These are phyloP conservation scores for Boechera divaricarpa DNA, from an alignment of 345 rosid species.

Conservation along the genomic window DNA sequence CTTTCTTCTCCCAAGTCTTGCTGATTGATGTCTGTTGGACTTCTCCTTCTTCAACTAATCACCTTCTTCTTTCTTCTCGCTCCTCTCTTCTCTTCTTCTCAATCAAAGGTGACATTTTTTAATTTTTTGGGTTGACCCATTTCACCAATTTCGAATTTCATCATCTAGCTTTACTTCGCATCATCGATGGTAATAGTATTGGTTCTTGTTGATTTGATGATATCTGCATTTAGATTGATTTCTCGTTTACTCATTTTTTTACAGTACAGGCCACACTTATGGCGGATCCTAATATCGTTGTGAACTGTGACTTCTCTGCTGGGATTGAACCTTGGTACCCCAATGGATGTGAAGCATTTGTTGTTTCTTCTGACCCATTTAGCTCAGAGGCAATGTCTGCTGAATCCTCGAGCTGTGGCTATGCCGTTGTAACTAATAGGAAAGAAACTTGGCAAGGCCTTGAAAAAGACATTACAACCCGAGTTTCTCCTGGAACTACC, in stretches of 20 bases:
- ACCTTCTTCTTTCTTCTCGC: neutral
- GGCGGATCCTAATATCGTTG: conserved; percentile 54
- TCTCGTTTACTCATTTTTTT: neutral
- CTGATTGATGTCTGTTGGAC: conserved; percentile 29
- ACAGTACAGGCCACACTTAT: conserved; percentile 39
- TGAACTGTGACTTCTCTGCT: conserved; percentile 75
- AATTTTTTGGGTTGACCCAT: conserved; percentile 13
- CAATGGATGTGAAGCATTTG: conserved; percentile 73
- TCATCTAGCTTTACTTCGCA: neutral
- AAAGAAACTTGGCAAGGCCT: conserved; percentile 91
- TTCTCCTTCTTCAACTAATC: conserved; percentile 25
- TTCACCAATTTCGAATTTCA: neutral
- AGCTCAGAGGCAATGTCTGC: conserved; percentile 43
- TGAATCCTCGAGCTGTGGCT: conserved; percentile 48
- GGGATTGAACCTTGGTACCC: conserved; percentile 79
- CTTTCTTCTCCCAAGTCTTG: conserved; percentile 18
- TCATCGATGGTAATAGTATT: neutral
- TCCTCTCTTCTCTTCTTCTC: conserved; percentile 6
- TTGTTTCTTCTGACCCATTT: conserved; percentile 58
- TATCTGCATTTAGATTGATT: neutral
- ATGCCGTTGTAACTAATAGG: conserved; percentile 76
- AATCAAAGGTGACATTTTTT: conserved; percentile 37
- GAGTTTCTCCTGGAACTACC: conserved; percentile 59
- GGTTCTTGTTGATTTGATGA: conserved; percentile 11
- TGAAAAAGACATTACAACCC: conserved; percentile 85